Conservation (phyloP, 768 basidiomycete genomes). For the Strobilomyces dryophilus region DNA sequence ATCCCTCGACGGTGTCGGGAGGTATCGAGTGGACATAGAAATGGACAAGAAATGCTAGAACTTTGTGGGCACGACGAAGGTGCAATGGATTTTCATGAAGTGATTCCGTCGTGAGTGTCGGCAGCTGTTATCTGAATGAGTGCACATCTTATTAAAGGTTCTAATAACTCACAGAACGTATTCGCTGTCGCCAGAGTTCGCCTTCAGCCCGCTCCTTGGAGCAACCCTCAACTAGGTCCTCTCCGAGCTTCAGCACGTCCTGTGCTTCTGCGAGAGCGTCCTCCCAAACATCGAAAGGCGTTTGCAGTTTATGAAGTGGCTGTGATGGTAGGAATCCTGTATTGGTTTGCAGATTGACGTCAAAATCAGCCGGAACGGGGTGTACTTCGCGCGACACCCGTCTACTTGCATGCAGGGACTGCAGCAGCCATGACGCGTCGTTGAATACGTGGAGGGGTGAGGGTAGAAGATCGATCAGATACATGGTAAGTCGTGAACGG, state of each 20-base stretch:
- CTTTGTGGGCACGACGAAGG: conserved; percentile 82
- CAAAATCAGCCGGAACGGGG: conserved; percentile 45
- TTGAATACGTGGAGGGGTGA: conserved; percentile 50
- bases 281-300: conserved; percentile 68
- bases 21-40: conserved; percentile 86
- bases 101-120: conserved; percentile 53
- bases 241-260: conserved; percentile 52
- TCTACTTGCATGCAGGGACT: conserved; percentile 37
- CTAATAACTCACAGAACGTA: conserved; percentile 53
- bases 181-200: conserved; percentile 62
- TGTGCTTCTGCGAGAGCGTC: conserved; percentile 52
- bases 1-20: conserved; percentile 30
- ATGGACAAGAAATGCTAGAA: conserved; percentile 85
- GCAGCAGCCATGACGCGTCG: conserved; percentile 43
- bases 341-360: conserved; percentile 41
- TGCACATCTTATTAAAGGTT: conserved; percentile 3
- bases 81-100: conserved; percentile 54
- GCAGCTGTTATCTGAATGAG: conserved; percentile 51
- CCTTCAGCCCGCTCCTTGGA: conserved; percentile 47
- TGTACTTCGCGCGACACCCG: conserved; percentile 29
- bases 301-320: conserved; percentile 54
- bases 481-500: conserved; percentile 19
- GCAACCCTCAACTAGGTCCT: conserved; percentile 48
- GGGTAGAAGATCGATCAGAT: conserved; percentile 41
- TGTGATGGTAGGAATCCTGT: conserved; percentile 83